Conservation (phyloP, 2,329 filamentous ascomycete genomes). For the Xylariaceae sp. region DNA sequence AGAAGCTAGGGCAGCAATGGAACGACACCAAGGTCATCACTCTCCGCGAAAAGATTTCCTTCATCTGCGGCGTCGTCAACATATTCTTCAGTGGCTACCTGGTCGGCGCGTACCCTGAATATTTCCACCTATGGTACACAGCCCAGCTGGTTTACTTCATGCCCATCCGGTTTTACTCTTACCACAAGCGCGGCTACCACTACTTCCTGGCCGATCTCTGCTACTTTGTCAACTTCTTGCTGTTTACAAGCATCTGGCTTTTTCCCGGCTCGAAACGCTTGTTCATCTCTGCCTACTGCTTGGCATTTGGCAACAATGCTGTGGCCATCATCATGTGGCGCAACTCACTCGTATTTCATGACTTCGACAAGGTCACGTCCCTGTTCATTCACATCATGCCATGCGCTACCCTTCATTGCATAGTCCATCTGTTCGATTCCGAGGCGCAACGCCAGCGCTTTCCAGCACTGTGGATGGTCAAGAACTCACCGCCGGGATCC, state of each 20-base stretch:
- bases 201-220: slow-evolving; percentile 97
- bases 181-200: slow-evolving; percentile 86
- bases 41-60: slow-evolving; percentile 85
- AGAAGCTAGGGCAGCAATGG: slow-evolving; percentile 79
- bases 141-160: slow-evolving; percentile 87
- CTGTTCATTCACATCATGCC: slow-evolving; percentile 99
- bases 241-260: slow-evolving; percentile 77
- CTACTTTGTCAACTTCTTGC: slow-evolving; percentile 92
- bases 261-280: slow-evolving; percentile 87
- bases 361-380: slow-evolving; percentile 94
- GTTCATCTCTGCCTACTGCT: slow-evolving; percentile 85
- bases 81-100: slow-evolving; percentile 96
- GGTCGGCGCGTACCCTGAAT: slow-evolving; percentile 76
- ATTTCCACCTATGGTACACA: slow-evolving; percentile 92
- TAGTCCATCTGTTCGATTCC: slow-evolving; percentile 73
- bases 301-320: slow-evolving; percentile 94
- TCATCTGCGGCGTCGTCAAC: slow-evolving; percentile 94
- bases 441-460: slow-evolving; percentile 64
- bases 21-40: slow-evolving; percentile 86
- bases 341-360: slow-evolving; percentile 97
- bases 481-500: slow-evolving; percentile 60
- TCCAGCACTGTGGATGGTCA: slow-evolving; percentile 80
- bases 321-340: slow-evolving; percentile 99
- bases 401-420: slow-evolving; percentile 83
- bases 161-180: slow-evolving; percentile 89